Conservation (phyloP, 371 early-diverging fungal species). For the Entomophthora muscae region DNA sequence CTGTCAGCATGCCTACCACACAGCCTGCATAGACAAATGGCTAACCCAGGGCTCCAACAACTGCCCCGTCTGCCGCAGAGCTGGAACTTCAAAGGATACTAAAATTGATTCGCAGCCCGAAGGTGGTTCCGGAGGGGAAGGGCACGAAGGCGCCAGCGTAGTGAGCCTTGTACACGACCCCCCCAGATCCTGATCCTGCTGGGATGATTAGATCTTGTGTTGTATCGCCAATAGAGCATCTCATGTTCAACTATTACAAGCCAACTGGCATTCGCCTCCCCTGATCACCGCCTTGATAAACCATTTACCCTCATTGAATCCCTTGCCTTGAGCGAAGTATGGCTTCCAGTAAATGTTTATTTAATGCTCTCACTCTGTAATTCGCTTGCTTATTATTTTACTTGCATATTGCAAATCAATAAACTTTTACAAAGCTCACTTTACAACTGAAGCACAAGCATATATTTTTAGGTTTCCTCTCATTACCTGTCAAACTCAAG, state of each 20-base stretch:
- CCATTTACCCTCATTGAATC: neutral
- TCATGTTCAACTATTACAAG: neutral
- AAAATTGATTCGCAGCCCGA: neutral
- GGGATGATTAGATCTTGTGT: neutral
- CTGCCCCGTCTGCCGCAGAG: slow-evolving; percentile 21
- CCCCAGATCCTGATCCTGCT: neutral
- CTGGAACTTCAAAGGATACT: slow-evolving; percentile 3
- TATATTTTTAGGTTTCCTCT: no score
- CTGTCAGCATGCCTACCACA: slow-evolving; percentile 83
- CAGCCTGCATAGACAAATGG: slow-evolving; percentile 71
- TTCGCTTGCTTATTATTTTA: neutral
- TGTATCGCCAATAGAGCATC: neutral
- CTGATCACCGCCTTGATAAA: neutral
- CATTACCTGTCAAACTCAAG: no score
- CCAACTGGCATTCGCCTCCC: neutral
- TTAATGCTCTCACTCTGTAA: neutral
- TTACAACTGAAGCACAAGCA: no score
- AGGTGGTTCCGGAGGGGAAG: neutral
- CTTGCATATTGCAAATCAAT: neutral
- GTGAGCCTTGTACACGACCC: neutral
- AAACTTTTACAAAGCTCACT: no score
- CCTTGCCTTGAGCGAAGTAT: neutral
- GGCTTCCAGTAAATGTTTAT: neutral
- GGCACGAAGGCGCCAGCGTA: neutral
- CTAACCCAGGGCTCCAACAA: slow-evolving; percentile 24